phyloP scores from a whole-genome alignment of 2,329 filamentous ascomycete genomes.

The Rhinocladiella similis region DNA sequence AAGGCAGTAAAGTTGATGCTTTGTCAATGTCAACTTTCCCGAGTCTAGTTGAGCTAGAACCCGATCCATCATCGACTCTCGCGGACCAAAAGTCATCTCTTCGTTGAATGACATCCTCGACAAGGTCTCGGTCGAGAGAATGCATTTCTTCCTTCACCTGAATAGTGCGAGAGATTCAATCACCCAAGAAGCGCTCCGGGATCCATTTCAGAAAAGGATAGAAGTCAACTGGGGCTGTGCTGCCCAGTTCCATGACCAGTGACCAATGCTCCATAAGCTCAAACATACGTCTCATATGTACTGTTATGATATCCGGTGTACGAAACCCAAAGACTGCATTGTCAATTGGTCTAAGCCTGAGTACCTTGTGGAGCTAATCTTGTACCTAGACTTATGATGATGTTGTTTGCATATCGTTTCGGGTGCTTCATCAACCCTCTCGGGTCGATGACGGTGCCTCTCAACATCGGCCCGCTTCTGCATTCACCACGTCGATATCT shows the following conservation, averaged over 20 bases:
- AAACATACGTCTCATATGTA: neutral
- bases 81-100: slow-evolving; percentile 28
- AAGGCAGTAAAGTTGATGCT: slow-evolving; percentile 10
- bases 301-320: neutral
- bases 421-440: neutral
- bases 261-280: neutral
- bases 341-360: too few species aligned
- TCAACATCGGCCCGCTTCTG: neutral
- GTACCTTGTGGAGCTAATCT: too few species aligned
- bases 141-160: slow-evolving; percentile 42
- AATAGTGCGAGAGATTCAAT: slow-evolving; percentile 39
- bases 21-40: neutral
- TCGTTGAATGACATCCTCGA: slow-evolving; percentile 34
- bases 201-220: slow-evolving; percentile 21
- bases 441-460: neutral
- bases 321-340: neutral
- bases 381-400: neutral
- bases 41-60: slow-evolving; percentile 37
- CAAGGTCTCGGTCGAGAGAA: slow-evolving; percentile 38
- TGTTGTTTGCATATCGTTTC: neutral
- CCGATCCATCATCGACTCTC: slow-evolving; percentile 39
- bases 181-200: slow-evolving; percentile 28
- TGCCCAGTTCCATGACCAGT: slow-evolving; percentile 13
- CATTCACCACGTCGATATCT: neutral
- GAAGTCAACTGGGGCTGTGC: slow-evolving; percentile 25